A percentile compares a stretch with the other conserved stretches of the same genome.
Conservation (phyloP, 345 rosid genomes). For the Trapa incisa region DNA sequence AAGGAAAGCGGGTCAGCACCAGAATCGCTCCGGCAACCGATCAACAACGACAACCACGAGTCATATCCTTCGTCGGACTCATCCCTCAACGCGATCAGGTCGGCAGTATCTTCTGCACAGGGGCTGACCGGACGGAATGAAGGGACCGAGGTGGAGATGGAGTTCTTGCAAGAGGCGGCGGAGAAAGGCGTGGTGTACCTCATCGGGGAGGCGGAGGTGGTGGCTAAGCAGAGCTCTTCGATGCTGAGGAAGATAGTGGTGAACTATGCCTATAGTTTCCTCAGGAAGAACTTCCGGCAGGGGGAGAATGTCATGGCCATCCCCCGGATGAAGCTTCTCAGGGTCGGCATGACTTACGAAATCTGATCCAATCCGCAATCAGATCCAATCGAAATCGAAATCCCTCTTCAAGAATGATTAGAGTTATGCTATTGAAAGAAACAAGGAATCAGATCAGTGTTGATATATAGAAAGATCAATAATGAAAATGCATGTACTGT, state of each 20-base stretch:
- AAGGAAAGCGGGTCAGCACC: not conserved
- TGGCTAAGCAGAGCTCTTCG: conserved; percentile 35
- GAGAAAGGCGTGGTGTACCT: conserved; percentile 58
- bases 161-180: conserved; percentile 41
- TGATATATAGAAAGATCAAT: no score
- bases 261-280: conserved; percentile 36
- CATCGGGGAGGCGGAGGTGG: conserved; percentile 55
- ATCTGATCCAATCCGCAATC: conserved; percentile 17
- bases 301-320: conserved; percentile 43
- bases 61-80: not conserved
- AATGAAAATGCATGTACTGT: no score
- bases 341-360: conserved; percentile 83
- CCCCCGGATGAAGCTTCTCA: conserved; percentile 46
- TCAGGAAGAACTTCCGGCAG: conserved; percentile 57
- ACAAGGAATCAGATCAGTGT: not conserved
- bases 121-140: conserved; percentile 25
- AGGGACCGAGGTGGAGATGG: conserved; percentile 51
- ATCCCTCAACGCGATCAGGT: conserved; percentile 9
- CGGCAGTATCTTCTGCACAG: conserved; percentile 23
- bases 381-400: not conserved
- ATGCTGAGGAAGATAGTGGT: conserved; percentile 49
- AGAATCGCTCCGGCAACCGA: conserved; percentile 23
- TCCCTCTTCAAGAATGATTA: not conserved
- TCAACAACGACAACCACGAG: not conserved
- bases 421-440: not conserved